A percentile compares a stretch with the other conserved stretches of the same genome.
These are phyloP conservation scores for Conticribra guillardii DNA, from an alignment of 108 stramenopile species.

Conservation along the genomic window DNA sequence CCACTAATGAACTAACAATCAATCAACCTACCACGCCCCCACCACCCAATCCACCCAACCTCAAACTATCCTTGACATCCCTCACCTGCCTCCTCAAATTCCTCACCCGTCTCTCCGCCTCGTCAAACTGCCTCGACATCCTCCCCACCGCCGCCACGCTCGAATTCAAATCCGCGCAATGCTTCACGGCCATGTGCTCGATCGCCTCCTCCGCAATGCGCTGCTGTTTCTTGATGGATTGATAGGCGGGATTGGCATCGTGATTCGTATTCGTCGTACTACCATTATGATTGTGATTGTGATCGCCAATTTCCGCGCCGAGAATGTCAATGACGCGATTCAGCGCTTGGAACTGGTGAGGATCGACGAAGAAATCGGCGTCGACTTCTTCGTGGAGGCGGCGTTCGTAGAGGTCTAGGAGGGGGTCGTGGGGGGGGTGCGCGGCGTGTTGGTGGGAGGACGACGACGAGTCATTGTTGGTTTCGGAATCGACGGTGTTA, in stretches of 20 bases:
- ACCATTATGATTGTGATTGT: background rate
- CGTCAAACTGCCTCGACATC: constrained; percentile 79
- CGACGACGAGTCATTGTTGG: too few relatives aligned
- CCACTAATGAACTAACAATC: background rate
- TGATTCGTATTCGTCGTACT: constrained; percentile 7
- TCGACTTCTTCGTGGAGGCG: constrained; percentile 66
- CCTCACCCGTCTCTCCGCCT: constrained; percentile 70
- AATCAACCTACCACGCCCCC: constrained; percentile 1
- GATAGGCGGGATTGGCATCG: constrained; percentile 57
- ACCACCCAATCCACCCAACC: constrained; percentile 31
- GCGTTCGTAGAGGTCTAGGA: constrained; percentile 48
- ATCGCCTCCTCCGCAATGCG: constrained; percentile 79
- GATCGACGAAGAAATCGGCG: constrained; percentile 83
- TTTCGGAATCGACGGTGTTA: background rate
- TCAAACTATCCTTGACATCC: constrained; percentile 77
- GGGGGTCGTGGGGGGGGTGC: constrained; percentile 28
- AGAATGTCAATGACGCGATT: constrained; percentile 85
- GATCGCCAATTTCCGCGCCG: constrained; percentile 63
- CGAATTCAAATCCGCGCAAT: constrained; percentile 84
- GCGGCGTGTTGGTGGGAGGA: constrained; percentile 4
- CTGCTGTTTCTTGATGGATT: constrained; percentile 59
- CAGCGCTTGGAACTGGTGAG: constrained; percentile 69
- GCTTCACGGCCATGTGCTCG: constrained; percentile 80
- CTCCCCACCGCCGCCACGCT: constrained; percentile 81
- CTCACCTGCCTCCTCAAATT: constrained; percentile 77